Evolutionary conservation across 257 asterid genomes (phyloP).

Genomic region (Echium plantagineum): DNA sequence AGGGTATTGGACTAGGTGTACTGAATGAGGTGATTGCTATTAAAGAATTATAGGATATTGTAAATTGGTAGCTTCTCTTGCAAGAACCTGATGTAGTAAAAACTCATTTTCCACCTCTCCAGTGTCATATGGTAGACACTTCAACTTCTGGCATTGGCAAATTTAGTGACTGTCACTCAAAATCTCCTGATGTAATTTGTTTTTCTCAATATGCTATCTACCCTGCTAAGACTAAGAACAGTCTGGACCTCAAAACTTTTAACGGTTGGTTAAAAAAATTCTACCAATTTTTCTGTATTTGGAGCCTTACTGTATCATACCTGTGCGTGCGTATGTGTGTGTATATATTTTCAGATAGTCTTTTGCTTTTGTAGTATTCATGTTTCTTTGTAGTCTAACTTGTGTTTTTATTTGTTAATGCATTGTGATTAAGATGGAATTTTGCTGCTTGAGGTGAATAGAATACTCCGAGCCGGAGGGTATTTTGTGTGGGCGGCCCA

Average conservation of each 20-base stretch:
- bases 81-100: not conserved
- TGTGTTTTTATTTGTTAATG: constrained; percentile 7
- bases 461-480: constrained; percentile 95
- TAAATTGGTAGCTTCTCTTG: not conserved
- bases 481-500: constrained; percentile 97
- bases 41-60: not conserved
- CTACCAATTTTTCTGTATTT: not conserved
- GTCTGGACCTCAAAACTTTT: not conserved
- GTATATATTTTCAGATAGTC: not conserved
- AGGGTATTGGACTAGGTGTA: not conserved
- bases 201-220: not conserved
- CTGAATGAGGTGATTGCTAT: not conserved
- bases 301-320: not conserved
- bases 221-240: too few relatives aligned
- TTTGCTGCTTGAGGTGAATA: constrained; percentile 84
- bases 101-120: not conserved
- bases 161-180: not conserved
- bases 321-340: too few relatives aligned
- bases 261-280: not conserved
- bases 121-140: not conserved
- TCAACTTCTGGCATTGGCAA: not conserved
- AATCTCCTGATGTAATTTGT: not conserved
- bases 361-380: not conserved
- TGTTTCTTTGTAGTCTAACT: not conserved
- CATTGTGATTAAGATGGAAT: constrained; percentile 54